Evolutionary conservation across 1,284 basidiomycete genomes (phyloP).

Genomic region (Moesziomyces parantarcticus): DNA sequence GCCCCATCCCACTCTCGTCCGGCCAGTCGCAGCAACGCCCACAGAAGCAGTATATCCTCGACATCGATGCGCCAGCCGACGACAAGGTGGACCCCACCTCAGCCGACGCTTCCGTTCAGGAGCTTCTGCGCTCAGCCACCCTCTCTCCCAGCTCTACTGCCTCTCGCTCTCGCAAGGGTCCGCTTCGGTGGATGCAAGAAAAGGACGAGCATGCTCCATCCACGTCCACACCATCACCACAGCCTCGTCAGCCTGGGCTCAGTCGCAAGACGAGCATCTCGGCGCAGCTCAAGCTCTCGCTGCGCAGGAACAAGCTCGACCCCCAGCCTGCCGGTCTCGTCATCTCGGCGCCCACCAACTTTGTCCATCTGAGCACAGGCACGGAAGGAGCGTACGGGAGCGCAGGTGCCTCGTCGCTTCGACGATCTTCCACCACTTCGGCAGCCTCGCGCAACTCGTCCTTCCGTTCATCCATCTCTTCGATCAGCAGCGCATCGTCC

Average conservation of each 20-base stretch:
- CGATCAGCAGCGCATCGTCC: slow-evolving; percentile 3
- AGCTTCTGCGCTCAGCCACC: slow-evolving; percentile 24
- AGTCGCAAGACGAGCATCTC: slow-evolving; percentile 36
- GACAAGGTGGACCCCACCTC: not conserved
- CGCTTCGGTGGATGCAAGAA: slow-evolving; percentile 25
- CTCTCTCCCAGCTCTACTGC: slow-evolving; percentile 10
- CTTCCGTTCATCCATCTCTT: slow-evolving; percentile 10
- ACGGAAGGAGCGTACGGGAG: slow-evolving; percentile 3
- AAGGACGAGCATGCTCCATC: slow-evolving; percentile 24
- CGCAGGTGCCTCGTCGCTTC: not conserved
- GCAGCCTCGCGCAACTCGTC: slow-evolving; percentile 5
- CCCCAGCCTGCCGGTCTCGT: slow-evolving; percentile 6
- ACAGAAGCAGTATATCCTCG: slow-evolving; percentile 26
- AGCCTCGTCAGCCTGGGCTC: slow-evolving; percentile 11
- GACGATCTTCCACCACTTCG: slow-evolving; percentile 12
- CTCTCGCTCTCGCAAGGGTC: slow-evolving; percentile 12
- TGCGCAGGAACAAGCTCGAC: slow-evolving; percentile 20
- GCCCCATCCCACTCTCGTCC: not conserved
- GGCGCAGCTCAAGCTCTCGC: slow-evolving; percentile 26
- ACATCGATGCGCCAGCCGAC: slow-evolving; percentile 15
- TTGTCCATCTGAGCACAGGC: slow-evolving; percentile 32
- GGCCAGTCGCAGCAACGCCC: slow-evolving; percentile 12
- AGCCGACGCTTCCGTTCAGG: slow-evolving; percentile 10
- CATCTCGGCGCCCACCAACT: slow-evolving; percentile 32
- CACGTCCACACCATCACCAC: slow-evolving; percentile 1